Evolutionary conservation across 164 flowering plant species (phyloP), one percentile per base, ranked within the genome.

Genomic region (Magnolia sinica): DNA sequence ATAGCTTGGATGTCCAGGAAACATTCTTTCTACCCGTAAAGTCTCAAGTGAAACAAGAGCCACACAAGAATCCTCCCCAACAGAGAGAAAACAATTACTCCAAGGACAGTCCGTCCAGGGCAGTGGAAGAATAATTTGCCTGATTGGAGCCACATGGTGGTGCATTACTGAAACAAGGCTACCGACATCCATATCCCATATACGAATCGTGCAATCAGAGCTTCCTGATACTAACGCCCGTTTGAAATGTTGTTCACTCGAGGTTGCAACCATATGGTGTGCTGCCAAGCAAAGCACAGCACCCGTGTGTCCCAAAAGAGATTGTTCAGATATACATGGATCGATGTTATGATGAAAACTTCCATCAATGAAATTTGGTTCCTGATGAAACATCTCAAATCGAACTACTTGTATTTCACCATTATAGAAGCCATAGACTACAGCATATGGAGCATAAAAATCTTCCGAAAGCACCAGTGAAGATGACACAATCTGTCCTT

Each of bases 111-210:
- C 85, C 70, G 90, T 92, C 76, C 73, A 76, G 61, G 82, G 74
- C 3, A 96, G 94, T 31, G 97, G 87, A 52, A 96, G 88, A 76
- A 96, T 86, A 59, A 96, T 88, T 80, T 94, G 98, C 69, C 91
- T 88, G 45, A 96, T 96, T 23, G 99, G 92, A 76, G 89, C 91
- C 11, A 93, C 92, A 81, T 96, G 99, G 68, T 96, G 99, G 85
- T 91, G 99, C 95, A 94, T 79, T 66, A 90, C 91, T 20, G 80
- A 81, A 65, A 94, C 82, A 71, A 86, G 84, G 80, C 79, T 78
- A 63, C 95, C 83, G 50, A 88, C 76, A 67, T 89, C 91, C 76
- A 93, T 90, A 87, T 94, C 92, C 98, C 98, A 96, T 75, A 94
- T 76, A 68, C 96, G 91, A 72, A 96, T 73, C 1, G 98, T 92